Evolutionary conservation across 2,329 filamentous ascomycete species (phyloP).

Genomic region (Neonectria punicea): DNA sequence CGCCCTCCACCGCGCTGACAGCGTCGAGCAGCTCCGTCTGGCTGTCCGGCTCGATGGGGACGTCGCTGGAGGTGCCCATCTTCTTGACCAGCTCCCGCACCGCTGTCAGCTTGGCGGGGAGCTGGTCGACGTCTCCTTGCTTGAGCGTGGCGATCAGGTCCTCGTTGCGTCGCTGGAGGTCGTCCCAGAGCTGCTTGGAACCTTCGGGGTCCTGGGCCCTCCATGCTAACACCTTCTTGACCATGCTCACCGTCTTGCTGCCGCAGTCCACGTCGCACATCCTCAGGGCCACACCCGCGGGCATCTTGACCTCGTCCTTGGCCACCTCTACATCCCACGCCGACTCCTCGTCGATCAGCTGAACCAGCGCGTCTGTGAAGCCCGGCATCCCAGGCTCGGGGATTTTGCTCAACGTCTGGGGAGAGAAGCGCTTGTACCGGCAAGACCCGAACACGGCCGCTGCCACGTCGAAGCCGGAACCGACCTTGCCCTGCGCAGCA

Average conservation of each 20-base stretch:
- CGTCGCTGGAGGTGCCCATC: slow-evolving; percentile 79
- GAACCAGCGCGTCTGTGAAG: slow-evolving; percentile 74
- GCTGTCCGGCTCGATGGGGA: slow-evolving; percentile 88
- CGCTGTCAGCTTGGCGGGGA: slow-evolving; percentile 58
- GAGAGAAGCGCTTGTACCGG: slow-evolving; percentile 92
- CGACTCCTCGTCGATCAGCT: slow-evolving; percentile 70
- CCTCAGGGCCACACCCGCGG: slow-evolving; percentile 77
- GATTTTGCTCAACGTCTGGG: slow-evolving; percentile 73
- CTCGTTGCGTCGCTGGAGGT: slow-evolving; percentile 80
- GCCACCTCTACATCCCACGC: slow-evolving; percentile 84
- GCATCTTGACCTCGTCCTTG: slow-evolving; percentile 77
- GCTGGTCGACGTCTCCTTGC: slow-evolving; percentile 55
- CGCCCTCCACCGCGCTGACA: slow-evolving; percentile 76
- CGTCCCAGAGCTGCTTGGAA: slow-evolving; percentile 78
- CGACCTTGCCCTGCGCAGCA: slow-evolving; percentile 95
- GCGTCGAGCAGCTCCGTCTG: slow-evolving; percentile 89
- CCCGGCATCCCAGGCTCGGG: slow-evolving; percentile 72
- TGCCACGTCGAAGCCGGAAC: slow-evolving; percentile 94
- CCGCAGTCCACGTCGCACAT: slow-evolving; percentile 98
- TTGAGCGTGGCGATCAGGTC: slow-evolving; percentile 73
- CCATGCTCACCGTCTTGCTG: slow-evolving; percentile 93
- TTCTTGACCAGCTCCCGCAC: slow-evolving; percentile 74
- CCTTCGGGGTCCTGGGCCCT: slow-evolving; percentile 69
- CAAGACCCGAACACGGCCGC: slow-evolving; percentile 93
- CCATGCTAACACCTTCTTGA: slow-evolving; percentile 91